Evolutionary conservation across 31 red algal genomes (phyloP).

Genomic region (Endocladia muricata): DNA sequence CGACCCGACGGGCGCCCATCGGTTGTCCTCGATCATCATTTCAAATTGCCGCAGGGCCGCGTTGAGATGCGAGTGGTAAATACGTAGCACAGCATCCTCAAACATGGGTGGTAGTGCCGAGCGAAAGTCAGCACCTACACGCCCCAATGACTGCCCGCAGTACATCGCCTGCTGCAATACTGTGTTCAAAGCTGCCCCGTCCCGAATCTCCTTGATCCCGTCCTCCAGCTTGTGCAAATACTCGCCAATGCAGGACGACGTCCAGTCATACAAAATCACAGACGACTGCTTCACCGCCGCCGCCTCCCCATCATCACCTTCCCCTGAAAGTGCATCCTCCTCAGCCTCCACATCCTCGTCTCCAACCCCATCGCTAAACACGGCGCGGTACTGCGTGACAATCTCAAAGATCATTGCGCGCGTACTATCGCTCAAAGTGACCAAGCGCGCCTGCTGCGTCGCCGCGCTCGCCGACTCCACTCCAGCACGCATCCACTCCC

Average conservation of each 20-base stretch:
- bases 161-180: slow-evolving; percentile 84
- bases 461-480: slow-evolving; percentile 48
- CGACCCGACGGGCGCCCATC: slow-evolving; percentile 76
- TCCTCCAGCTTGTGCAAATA: slow-evolving; percentile 55
- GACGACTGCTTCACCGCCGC: slow-evolving; percentile 19
- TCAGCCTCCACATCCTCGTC: slow-evolving; percentile 36
- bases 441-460: slow-evolving; percentile 47
- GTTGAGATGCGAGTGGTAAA: slow-evolving; percentile 72
- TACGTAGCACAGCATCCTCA: slow-evolving; percentile 72
- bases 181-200: slow-evolving; percentile 75
- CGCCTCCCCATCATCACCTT: neutral
- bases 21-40: slow-evolving; percentile 77
- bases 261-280: slow-evolving; percentile 74
- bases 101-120: slow-evolving; percentile 73
- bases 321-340: neutral
- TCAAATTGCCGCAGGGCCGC: slow-evolving; percentile 76
- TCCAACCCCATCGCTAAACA: slow-evolving; percentile 63
- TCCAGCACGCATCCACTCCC: slow-evolving; percentile 71
- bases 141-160: slow-evolving; percentile 85
- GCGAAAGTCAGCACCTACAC: slow-evolving; percentile 92
- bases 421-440: slow-evolving; percentile 73
- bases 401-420: slow-evolving; percentile 81
- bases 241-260: slow-evolving; percentile 41
- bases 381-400: slow-evolving; percentile 86
- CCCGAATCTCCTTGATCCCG: slow-evolving; percentile 59